A percentile compares a stretch with the other conserved stretches of the same genome.
Evolutionary conservation across 148 eudicot species (phyloP).

Genomic region (Rhododendron ovatum): DNA sequence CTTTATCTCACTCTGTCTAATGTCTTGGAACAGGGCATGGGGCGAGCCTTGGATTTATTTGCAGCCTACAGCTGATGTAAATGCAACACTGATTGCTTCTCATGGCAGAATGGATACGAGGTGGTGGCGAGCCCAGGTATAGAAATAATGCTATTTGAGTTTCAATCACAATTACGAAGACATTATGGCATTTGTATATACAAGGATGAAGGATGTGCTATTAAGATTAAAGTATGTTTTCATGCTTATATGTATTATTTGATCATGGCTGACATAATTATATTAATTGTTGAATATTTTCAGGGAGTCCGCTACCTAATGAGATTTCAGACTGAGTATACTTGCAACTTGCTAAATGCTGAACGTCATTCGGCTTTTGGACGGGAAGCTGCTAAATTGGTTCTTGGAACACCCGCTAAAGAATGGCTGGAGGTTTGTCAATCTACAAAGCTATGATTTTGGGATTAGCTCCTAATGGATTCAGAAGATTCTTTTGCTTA

Average conservation of each 20-base stretch:
- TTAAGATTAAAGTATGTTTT: background rate
- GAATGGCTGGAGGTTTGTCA: constrained; percentile 35
- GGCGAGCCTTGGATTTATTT: constrained; percentile 87
- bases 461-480: background rate
- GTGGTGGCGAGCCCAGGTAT: constrained; percentile 99
- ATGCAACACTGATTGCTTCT: constrained; percentile 59
- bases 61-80: constrained; percentile 88
- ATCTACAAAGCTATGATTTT: background rate
- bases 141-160: background rate
- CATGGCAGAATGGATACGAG: constrained; percentile 87
- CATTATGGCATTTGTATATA: background rate
- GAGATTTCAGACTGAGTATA: constrained; percentile 82
- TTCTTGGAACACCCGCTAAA: constrained; percentile 33
- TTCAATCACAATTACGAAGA: background rate
- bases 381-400: constrained; percentile 78
- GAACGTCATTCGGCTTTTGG: constrained; percentile 87
- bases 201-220: background rate
- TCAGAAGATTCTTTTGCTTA: background rate
- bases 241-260: background rate
- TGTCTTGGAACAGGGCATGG: constrained; percentile 55
- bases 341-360: constrained; percentile 65
- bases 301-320: constrained; percentile 85
- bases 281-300: background rate
- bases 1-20: background rate
- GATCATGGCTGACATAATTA: background rate